phyloP scores from a whole-genome alignment of 1,284 basidiomycete genomes.

The Cutaneotrichosporon sp. region DNA sequence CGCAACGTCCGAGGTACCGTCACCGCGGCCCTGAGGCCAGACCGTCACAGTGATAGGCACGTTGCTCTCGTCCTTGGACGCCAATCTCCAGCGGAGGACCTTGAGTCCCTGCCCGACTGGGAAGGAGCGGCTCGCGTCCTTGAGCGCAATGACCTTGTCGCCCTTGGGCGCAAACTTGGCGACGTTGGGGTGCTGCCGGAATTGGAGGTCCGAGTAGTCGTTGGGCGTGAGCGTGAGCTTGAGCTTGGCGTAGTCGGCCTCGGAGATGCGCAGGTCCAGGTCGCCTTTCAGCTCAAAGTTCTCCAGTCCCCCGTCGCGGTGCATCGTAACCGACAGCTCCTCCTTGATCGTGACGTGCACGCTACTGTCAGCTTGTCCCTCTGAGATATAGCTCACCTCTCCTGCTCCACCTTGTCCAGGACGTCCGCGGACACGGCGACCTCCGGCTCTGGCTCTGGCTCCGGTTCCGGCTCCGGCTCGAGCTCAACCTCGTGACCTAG shows the following conservation, averaged over 20 bases:
- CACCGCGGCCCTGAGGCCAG: conserved; percentile 90
- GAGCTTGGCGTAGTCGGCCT: conserved; percentile 72
- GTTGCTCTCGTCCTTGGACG: conserved; percentile 84
- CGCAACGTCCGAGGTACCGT: conserved; percentile 86
- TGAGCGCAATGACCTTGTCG: conserved; percentile 72
- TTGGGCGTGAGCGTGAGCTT: conserved; percentile 67
- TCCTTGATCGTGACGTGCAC: conserved; percentile 86
- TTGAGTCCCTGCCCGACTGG: conserved; percentile 81
- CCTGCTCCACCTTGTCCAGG: conserved; percentile 71
- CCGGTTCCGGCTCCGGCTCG: conserved; percentile 54
- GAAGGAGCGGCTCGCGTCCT: conserved; percentile 78
- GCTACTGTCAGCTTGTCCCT: conserved; percentile 53
- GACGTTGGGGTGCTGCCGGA: conserved; percentile 95
- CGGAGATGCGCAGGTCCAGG: conserved; percentile 83
- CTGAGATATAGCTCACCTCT: conserved; percentile 61
- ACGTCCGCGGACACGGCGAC: conserved; percentile 58
- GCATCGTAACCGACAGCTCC: conserved; percentile 71
- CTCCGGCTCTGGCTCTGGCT: conserved; percentile 61
- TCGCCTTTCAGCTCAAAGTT: conserved; percentile 90
- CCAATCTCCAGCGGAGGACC: conserved; percentile 90
- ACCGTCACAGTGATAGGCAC: conserved; percentile 94
- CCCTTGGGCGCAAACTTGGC: conserved; percentile 68
- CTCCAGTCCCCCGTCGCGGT: conserved; percentile 86
- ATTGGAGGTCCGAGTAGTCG: conserved; percentile 73
- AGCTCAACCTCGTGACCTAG: conserved; percentile 74